Evolutionary conservation across 1,284 basidiomycete species (phyloP), one percentile per base, ranked within the genome.

Genomic region (Apiotrichum domesticum): DNA sequence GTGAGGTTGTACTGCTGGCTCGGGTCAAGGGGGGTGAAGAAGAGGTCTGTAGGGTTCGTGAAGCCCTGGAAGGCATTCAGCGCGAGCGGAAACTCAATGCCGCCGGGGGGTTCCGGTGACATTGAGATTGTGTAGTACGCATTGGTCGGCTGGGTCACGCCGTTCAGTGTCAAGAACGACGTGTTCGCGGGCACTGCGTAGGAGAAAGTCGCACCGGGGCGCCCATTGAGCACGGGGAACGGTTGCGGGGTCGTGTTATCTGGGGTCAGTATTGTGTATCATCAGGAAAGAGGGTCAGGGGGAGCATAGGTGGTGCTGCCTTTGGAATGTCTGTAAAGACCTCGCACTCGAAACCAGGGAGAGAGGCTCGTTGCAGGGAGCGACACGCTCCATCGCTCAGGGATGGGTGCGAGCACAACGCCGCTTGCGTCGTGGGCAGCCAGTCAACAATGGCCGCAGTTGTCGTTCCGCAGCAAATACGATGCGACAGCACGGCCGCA

Each of bases 151-250:
- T 49, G 51, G 1, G 55, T 52, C 9, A 43, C 44, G 47, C 56
- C 56, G 48, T 58, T 58, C 33, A 58, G 37, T 3, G 51, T 29
- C 5, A 58, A 11, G 40, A 44, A 51, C n/a, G 56, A 51, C n/a
- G 48, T 58, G 45, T 58, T 58, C 21, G 39, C 52, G 2, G 56
- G 56, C 4, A 58, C 37, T 4, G 48, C 7, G 34, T 39, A 43
- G 32, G 33, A 15, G 11, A 52, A 37, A 3, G 39, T 5, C 1
- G 44, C 15, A 8, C 49, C 49, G 1, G 55, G 37, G 3, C 51
- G 50, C 5, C 50, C 55, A 6, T 42, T 47, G 39, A 56, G 50
- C 4, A 52, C 45, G 10, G 35, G 35, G 14, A 49, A 4, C 3
- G 35, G 5, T 6, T 29, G 9, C 9, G 46, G 6, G 3, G 46